Percentiles rank a stretch among this genome's conserved stretches.
These are phyloP conservation scores for Strigomonas culicis DNA, from an alignment of 208 protist species.

Conservation along the genomic window DNA sequence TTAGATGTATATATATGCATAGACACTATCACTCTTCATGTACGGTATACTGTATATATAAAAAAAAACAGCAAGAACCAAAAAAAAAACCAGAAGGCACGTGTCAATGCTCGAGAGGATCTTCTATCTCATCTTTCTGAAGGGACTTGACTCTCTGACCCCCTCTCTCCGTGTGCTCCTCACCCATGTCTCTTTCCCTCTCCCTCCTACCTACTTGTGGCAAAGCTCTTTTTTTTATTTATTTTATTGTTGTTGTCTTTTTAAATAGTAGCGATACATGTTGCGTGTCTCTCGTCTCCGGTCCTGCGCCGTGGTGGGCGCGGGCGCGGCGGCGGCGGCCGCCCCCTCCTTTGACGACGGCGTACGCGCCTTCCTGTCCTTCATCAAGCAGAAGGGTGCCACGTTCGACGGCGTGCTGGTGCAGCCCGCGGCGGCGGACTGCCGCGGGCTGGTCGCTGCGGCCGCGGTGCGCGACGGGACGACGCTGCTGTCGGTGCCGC, in stretches of 20 bases:
- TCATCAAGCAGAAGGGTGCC: constrained; percentile 22
- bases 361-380: constrained; percentile 22
- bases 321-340: neutral
- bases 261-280: neutral
- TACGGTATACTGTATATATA: no score
- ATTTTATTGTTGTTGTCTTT: constrained; percentile 1
- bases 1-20: no score
- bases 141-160: neutral
- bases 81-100: neutral
- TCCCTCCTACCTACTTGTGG: neutral
- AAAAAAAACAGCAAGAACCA: neutral
- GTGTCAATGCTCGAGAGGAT: neutral
- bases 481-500: constrained; percentile 59
- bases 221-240: constrained; percentile 4
- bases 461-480: constrained; percentile 45
- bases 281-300: neutral
- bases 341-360: neutral
- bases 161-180: neutral
- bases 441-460: constrained; percentile 51
- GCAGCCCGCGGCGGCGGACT: constrained; percentile 23
- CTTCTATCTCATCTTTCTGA: neutral
- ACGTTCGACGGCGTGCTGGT: constrained; percentile 46
- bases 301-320: neutral
- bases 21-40: no score
- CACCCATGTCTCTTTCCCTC: neutral